Evolutionary conservation across 148 eudicot species (phyloP), one percentile per base, ranked within the genome.

Genomic region (Rhododendron molle): DNA sequence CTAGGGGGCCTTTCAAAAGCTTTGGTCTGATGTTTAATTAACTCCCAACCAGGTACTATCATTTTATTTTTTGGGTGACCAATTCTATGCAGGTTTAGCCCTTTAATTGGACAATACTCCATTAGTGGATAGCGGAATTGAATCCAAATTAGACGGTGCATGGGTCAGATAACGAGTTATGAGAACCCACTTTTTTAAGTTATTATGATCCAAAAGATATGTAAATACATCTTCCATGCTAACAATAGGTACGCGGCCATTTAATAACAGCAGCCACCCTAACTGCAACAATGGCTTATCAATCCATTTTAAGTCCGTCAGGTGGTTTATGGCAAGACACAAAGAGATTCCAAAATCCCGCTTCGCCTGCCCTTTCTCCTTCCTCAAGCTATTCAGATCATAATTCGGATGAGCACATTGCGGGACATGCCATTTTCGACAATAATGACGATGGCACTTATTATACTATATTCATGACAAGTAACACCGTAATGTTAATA

Each of bases 361-460:
- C 38, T 74, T 47, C 15, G 2, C 67, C 10, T 1, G 1, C 26
- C n/a, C n/a, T 1, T 20, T 1, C n/a, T 60, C n/a, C 26, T 6
- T 46, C 12, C 49, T 23, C n/a, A 60, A 3, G 67, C 56, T 0
- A 50, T 14, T 50, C 56, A 18, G 67, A 58, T 6, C 7, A 0
- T 18, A 54, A 0, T 58, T 1, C 2, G 2, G 7, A 21, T 20
- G 26, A 5, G 4, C 38, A 13, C 4, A 4, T 3, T 9, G 47
- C 86, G 2, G 71, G 49, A 13, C 32, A 8, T 0, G 32, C 80
- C 12, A 13, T 69, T 83, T 0, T 83, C 16, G 79, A 56, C 46
- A 21, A 15, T 0, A 0, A 30, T 0, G 5, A 5, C 11, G 3
- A 30, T 0, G 4, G 12, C 10, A 13, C 3, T 1, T 0, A 0